Conservation (phyloP, 192 early-diverging fungal genomes). For the Spinellus fusiger region DNA sequence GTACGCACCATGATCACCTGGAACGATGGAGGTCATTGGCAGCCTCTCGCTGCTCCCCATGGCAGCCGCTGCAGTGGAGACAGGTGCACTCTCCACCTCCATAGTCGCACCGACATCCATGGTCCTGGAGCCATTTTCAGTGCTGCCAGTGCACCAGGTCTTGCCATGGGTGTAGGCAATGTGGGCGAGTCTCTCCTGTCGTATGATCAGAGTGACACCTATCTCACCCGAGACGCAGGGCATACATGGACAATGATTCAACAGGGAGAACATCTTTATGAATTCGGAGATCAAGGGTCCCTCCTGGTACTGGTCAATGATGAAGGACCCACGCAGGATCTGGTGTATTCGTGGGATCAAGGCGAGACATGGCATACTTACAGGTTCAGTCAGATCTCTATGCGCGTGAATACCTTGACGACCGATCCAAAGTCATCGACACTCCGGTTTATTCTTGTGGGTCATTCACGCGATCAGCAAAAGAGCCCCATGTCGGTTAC, state of each 20-base stretch:
- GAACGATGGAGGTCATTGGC: constrained; percentile 83
- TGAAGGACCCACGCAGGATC: constrained; percentile 56
- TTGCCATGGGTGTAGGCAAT: constrained; percentile 89
- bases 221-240: constrained; percentile 81
- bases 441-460: constrained; percentile 69
- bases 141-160: constrained; percentile 63
- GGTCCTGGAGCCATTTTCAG: constrained; percentile 61
- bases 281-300: constrained; percentile 90
- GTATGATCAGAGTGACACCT: constrained; percentile 64
- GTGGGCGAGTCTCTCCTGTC: constrained; percentile 61
- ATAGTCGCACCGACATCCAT: constrained; percentile 64
- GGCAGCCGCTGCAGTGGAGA: constrained; percentile 11
- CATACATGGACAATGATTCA: constrained; percentile 73
- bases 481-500: constrained; percentile 32
- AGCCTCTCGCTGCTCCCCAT: constrained; percentile 46
- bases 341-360: constrained; percentile 73
- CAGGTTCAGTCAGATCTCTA: constrained; percentile 48
- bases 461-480: constrained; percentile 31
- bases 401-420: constrained; percentile 56
- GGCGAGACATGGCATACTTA: constrained; percentile 68
- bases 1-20: constrained; percentile 77
- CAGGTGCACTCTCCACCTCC: constrained; percentile 76
- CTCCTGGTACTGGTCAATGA: constrained; percentile 75
- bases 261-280: constrained; percentile 61
- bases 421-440: constrained; percentile 62